Percentiles rank a stretch among this genome's conserved stretches.
phyloP scores from a whole-genome alignment of 495 filamentous ascomycete genomes.

The Rostrohypoxylon terebratum region DNA sequence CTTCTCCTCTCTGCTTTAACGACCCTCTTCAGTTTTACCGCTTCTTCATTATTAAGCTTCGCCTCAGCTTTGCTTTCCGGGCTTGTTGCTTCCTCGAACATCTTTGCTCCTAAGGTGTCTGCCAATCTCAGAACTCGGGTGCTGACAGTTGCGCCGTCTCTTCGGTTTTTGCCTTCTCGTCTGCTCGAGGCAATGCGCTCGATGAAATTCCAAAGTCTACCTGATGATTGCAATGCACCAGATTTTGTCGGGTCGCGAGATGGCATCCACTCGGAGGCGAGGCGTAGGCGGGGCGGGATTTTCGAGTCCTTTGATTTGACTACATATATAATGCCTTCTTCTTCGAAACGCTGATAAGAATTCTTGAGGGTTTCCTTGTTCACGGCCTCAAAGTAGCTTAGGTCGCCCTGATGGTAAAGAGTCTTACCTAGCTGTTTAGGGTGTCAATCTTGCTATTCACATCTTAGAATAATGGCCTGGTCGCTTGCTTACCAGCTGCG shows the following conservation, averaged over 20 bases:
- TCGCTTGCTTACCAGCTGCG: slow-evolving; percentile 74
- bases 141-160: slow-evolving; percentile 90
- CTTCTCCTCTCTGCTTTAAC: slow-evolving; percentile 56
- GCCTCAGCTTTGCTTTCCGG: slow-evolving; percentile 49
- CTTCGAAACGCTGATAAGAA: slow-evolving; percentile 85
- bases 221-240: slow-evolving; percentile 72
- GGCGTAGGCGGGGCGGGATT: slow-evolving; percentile 67
- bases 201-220: slow-evolving; percentile 88
- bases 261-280: slow-evolving; percentile 85
- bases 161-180: slow-evolving; percentile 92
- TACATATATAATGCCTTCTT: slow-evolving; percentile 87
- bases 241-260: slow-evolving; percentile 66
- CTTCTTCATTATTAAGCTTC: slow-evolving; percentile 57
- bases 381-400: slow-evolving; percentile 96
- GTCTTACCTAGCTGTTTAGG: slow-evolving; percentile 86
- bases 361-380: slow-evolving; percentile 98
- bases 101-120: slow-evolving; percentile 64
- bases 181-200: slow-evolving; percentile 85
- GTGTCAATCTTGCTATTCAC: slow-evolving; percentile 39
- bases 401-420: slow-evolving; percentile 94
- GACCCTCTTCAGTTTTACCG: slow-evolving; percentile 48
- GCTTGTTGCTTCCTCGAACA: slow-evolving; percentile 60
- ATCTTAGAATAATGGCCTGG: not conserved
- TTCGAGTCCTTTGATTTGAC: slow-evolving; percentile 71
- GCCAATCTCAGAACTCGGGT: slow-evolving; percentile 82